These are phyloP conservation scores for Trichaptum fuscoviolaceum DNA, from an alignment of 768 basidiomycete species.

Conservation along the genomic window DNA sequence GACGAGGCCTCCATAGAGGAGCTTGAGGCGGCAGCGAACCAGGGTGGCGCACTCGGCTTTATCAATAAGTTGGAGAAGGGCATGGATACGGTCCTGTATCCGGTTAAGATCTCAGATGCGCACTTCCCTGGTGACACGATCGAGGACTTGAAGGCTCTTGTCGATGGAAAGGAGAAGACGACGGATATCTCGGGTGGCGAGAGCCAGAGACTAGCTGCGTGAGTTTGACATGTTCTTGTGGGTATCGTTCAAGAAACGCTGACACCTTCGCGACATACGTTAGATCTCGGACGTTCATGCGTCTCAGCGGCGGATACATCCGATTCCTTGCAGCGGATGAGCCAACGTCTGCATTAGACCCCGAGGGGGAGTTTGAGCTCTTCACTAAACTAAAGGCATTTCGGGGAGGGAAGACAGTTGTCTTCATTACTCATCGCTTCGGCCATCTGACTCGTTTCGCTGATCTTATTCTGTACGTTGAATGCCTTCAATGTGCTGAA, in stretches of 20 bases:
- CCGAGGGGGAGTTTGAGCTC: conserved; percentile 46
- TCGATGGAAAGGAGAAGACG: conserved; percentile 31
- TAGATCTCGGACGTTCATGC: conserved; percentile 45
- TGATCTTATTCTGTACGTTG: conserved; percentile 46
- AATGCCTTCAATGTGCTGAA: neutral
- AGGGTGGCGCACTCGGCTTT: conserved; percentile 12
- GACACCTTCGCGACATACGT: neutral
- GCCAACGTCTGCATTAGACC: conserved; percentile 52
- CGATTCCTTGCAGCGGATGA: conserved; percentile 53
- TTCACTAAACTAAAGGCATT: conserved; percentile 33
- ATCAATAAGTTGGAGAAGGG: conserved; percentile 12
- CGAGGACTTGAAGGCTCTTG: conserved; percentile 18
- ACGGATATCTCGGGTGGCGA: conserved; percentile 35
- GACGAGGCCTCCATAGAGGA: conserved; percentile 3
- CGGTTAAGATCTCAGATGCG: conserved; percentile 3
- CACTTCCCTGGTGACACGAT: conserved; percentile 12
- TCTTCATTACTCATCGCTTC: conserved; percentile 55
- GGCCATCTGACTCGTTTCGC: conserved; percentile 44
- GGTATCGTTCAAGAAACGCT: neutral
- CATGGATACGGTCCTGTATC: conserved; percentile 9
- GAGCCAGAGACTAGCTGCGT: conserved; percentile 46
- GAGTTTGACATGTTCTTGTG: conserved; percentile 18
- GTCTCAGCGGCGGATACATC: conserved; percentile 32
- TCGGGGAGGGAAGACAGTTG: conserved; percentile 45
- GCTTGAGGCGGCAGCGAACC: conserved; percentile 11